Evolutionary conservation across 345 rosid genomes (phyloP), one percentile per base, ranked within the genome.

Genomic region (Populus euphratica): DNA sequence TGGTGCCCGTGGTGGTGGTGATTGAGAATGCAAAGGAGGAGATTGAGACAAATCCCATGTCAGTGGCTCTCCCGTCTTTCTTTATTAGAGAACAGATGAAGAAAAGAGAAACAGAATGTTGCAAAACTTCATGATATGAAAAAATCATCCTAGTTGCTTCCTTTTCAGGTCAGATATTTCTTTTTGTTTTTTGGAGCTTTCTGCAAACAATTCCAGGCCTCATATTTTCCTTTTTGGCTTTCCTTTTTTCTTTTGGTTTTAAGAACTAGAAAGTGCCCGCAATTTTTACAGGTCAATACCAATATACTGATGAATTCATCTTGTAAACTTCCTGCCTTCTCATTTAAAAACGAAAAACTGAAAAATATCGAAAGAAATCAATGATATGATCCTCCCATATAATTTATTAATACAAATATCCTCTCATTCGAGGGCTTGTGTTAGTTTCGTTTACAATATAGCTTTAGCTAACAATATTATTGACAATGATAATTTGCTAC

Each of bases 11-110:
- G 21, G 61, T 47, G 36, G 54, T 1, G 18, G 38, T 56, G 21
- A 44, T 6, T 43, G 73, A 69, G 67, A 35, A 47, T 0, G 77
- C n/a, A 47, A 79, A 56, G 10, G 21, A 13, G 65, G 75, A 1
- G 33, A 69, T 50, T 2, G 78, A 69, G 43, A 61, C 71, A 70
- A 71, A 49, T 23, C 71, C 74, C 82, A 80, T 80, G 11, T 62
- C 61, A 44, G 38, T 33, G 16, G 36, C 47, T n/a, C 31, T 70
- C 56, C 17, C 23, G 31, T 4, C 27, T 47, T 44, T 18, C 59
- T 52, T 6, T 18, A 52, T 20, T 18, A 17, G 23, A 52, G 10
- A n/a, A n/a, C 8, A 31, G 6, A 9, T 3, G n/a, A 20, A 47
- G 4, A 29, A 18, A 17, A 2, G 18, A 49, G 20, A 50, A 31